These are phyloP conservation scores for Hypoxylon perforatum DNA, from an alignment of 495 filamentous ascomycete species.

Conservation along the genomic window DNA sequence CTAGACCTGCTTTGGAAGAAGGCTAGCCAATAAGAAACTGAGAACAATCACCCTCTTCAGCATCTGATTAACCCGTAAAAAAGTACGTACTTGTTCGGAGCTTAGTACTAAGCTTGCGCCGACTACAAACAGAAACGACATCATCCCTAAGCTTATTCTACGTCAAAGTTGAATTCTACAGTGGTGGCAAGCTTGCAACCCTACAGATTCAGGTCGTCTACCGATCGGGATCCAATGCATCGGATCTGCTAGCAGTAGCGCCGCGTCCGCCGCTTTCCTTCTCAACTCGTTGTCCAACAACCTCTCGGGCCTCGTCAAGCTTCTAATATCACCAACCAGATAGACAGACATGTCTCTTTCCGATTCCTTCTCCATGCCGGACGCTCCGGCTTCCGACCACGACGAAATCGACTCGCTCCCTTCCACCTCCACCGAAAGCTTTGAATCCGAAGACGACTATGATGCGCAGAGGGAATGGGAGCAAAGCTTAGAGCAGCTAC, in stretches of 20 bases:
- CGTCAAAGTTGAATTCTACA: constrained; percentile 3
- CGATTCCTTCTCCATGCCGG: constrained; percentile 57
- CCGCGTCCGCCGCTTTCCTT: constrained; percentile 37
- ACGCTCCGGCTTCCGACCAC: constrained; percentile 58
- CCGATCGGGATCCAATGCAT: constrained; percentile 55
- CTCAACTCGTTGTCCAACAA: neutral
- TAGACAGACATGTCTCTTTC: constrained; percentile 52
- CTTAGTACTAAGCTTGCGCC: constrained; percentile 15
- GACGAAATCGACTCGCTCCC: constrained; percentile 85
- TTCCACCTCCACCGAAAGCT: constrained; percentile 72
- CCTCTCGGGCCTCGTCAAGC: constrained; percentile 6
- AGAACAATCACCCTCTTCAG: constrained; percentile 12
- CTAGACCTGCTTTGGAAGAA: neutral
- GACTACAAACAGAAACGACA: constrained; percentile 13
- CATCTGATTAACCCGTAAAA: constrained; percentile 8
- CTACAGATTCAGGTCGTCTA: constrained; percentile 47
- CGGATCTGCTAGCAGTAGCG: constrained; percentile 42
- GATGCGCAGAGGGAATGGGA: constrained; percentile 96
- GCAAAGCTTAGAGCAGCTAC: constrained; percentile 89
- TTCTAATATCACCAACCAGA: constrained; percentile 28
- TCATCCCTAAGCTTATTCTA: constrained; percentile 9
- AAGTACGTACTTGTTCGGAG: constrained; percentile 22
- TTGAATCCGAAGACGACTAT: constrained; percentile 69
- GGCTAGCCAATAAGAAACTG: constrained; percentile 14
- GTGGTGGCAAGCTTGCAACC: constrained; percentile 14